These are phyloP conservation scores for Colletotrichum sansevieriae DNA, from an alignment of 2,329 filamentous ascomycete species.

Conservation along the genomic window DNA sequence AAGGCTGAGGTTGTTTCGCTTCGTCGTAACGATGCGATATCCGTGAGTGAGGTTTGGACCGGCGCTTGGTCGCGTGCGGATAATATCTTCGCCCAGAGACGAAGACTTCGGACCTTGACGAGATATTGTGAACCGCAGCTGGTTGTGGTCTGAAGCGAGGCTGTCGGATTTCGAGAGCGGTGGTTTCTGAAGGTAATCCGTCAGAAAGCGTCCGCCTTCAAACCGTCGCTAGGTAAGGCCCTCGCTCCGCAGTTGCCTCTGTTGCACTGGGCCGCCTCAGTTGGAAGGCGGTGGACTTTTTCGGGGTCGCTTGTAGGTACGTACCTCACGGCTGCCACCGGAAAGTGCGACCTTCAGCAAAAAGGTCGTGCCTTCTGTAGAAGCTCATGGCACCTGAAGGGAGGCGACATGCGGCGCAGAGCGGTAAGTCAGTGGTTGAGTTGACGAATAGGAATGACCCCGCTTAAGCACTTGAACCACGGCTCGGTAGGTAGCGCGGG, in stretches of 20 bases:
- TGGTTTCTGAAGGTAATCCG: slow-evolving; percentile 7
- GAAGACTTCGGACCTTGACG: neutral
- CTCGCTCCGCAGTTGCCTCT: slow-evolving; percentile 29
- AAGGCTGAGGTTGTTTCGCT: slow-evolving; percentile 15
- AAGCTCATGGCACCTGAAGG: too few relatives aligned
- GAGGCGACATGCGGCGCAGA: neutral
- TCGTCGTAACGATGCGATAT: slow-evolving; percentile 12
- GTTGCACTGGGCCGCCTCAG: slow-evolving; percentile 20
- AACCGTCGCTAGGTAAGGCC: slow-evolving; percentile 20
- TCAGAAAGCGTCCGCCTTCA: neutral
- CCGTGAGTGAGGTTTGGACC: slow-evolving; percentile 1
- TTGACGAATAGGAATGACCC: slow-evolving; percentile 35
- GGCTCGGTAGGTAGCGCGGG: slow-evolving; percentile 29
- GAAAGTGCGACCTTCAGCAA: too few relatives aligned
- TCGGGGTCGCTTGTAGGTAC: slow-evolving; percentile 29
- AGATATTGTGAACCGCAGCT: neutral
- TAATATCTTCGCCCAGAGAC: neutral
- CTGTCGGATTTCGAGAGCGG: neutral
- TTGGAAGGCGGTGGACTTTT: slow-evolving; percentile 40
- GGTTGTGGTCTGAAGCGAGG: neutral
- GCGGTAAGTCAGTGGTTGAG: slow-evolving; percentile 3
- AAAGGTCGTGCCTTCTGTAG: too few relatives aligned
- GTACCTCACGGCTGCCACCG: slow-evolving; percentile 22
- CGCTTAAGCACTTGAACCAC: slow-evolving; percentile 9
- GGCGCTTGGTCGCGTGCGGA: slow-evolving; percentile 5